Base-by-base conservation (phyloP, 2,329 filamentous ascomycete genomes). In the Monilinia fructigena region DNA sequence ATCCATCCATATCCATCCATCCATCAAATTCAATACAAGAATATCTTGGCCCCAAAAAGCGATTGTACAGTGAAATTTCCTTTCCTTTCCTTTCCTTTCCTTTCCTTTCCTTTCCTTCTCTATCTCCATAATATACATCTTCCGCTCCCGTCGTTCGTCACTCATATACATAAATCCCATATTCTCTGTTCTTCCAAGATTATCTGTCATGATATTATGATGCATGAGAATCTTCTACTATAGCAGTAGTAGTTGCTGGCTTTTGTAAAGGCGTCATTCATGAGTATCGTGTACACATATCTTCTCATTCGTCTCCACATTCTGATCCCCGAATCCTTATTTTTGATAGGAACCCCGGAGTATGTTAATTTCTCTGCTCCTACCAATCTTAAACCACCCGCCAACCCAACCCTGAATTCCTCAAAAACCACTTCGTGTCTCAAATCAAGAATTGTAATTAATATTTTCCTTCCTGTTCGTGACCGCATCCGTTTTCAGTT, bases 391-490 rank as follows among this genome's bases (percentile, higher is more conserved):
- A 20, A 26, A 55, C 20, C 48, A 48, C 16, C 11, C 12, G 12
- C 28, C 7, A 20, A 35, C 31, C 4, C 14, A 3, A 1, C 11
- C 10, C 20, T n/a, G 31, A 8, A 55, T 7, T 26, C 20, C 28
- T 38, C 31, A 6, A 38, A 10, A 42, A 23, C 2, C 8, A 10
- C 45, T 1, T 38, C 14, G 4, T 4, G 23, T 7, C 31, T 18
- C 45, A 50, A 35, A 28, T 50, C 20, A 60, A 50, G 58, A 60
- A 2, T 61, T n/a, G 16, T 45, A 38, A 16, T 18, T 63, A 4
- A 61, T 16, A 61, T 35, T 65, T 18, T 65, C 63, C 55, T 70
- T 70, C 53, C 68, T 50, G 59, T 70, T 70, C 42, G 67, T 67
- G 52, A 67, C 40, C 26, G 18, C 52, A 47, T 70, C 55, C n/a